Percentiles rank a stretch among this genome's conserved stretches.
phyloP scores from a whole-genome alignment of 495 filamentous ascomycete genomes.

The Penicillium paxilli region DNA sequence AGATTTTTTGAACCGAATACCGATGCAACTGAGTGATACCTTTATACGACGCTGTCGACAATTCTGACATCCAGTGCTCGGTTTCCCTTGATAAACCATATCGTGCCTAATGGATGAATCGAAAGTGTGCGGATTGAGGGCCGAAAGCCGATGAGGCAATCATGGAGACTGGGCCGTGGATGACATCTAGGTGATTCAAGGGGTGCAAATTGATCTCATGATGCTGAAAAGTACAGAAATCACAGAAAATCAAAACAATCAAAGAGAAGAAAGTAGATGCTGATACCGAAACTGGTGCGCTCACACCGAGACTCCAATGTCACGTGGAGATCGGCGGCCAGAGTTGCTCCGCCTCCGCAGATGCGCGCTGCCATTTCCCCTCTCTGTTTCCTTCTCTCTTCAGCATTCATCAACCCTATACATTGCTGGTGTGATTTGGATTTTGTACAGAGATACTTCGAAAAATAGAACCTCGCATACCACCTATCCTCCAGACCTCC shows the following conservation, averaged over 20 bases:
- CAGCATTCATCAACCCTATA: neutral
- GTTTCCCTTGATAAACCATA: constrained; percentile 76
- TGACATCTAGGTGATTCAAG: neutral
- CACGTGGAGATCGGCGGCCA: constrained; percentile 9
- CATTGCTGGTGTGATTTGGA: neutral
- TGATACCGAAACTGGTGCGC: too few relatives aligned
- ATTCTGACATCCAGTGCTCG: constrained; percentile 66
- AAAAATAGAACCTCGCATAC: too few relatives aligned
- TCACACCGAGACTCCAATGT: too few relatives aligned
- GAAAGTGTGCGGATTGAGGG: neutral
- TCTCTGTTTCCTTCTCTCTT: too few relatives aligned
- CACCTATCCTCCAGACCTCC: neutral
- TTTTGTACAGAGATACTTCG: neutral
- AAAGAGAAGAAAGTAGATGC: neutral
- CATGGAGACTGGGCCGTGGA: neutral
- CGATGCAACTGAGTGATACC: constrained; percentile 12
- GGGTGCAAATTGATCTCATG: neutral
- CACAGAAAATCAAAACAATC: neutral
- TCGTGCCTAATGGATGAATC: neutral
- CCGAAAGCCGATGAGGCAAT: neutral
- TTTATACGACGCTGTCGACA: constrained; percentile 68
- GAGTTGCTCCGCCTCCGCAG: constrained; percentile 7
- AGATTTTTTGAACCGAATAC: too few relatives aligned
- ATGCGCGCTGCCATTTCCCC: constrained; percentile 3
- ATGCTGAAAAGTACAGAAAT: neutral